phyloP scores from a whole-genome alignment of 495 filamentous ascomycete species.

The Daldinia concentrica region DNA sequence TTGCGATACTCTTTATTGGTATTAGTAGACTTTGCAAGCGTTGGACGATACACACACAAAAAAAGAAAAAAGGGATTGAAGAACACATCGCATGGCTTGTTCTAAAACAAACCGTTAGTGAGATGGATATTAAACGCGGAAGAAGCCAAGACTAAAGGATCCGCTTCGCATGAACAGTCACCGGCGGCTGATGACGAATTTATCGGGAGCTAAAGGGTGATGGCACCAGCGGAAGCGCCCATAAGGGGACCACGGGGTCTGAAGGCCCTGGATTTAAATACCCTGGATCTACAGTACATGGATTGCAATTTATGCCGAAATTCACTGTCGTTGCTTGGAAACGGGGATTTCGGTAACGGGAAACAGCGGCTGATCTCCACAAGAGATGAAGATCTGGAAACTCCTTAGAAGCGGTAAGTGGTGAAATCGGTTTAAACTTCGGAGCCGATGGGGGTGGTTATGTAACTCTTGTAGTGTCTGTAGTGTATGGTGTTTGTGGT shows the following conservation, averaged over 20 bases:
- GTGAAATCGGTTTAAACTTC: conserved; percentile 2
- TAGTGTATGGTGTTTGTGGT: too few relatives aligned
- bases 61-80: background rate
- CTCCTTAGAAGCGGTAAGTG: conserved; percentile 6
- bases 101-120: conserved; percentile 12
- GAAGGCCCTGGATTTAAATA: background rate
- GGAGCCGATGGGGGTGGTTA: conserved; percentile 11
- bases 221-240: background rate
- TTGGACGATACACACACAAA: too few relatives aligned
- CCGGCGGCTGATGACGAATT: conserved; percentile 26
- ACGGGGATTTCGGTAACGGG: conserved; percentile 7
- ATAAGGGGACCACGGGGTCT: background rate
- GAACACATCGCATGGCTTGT: background rate
- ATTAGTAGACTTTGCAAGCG: background rate
- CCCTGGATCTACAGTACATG: background rate
- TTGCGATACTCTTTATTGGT: background rate
- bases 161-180: conserved; percentile 28
- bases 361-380: background rate
- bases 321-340: background rate
- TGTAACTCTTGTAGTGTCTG: conserved; percentile 8
- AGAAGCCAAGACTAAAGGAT: conserved; percentile 19
- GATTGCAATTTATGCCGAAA: background rate
- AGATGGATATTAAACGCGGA: background rate
- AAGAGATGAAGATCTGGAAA: background rate
- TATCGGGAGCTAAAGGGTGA: conserved; percentile 1